Evolutionary conservation across 495 filamentous ascomycete genomes (phyloP).

Genomic region (Lasiosphaeria ovina): DNA sequence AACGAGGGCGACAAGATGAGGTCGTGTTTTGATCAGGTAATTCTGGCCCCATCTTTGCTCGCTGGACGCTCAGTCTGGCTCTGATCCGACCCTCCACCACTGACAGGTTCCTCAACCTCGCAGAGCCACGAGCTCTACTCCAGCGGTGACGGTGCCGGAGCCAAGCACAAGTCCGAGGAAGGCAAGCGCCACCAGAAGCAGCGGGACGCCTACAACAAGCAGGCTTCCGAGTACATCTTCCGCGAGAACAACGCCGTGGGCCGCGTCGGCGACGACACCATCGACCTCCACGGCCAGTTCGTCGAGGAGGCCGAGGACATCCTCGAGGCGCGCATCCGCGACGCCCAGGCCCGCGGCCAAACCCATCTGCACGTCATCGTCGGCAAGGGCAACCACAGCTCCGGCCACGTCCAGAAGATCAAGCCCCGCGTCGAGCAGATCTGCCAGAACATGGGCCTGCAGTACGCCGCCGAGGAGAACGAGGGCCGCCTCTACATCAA

Average conservation of each 20-base stretch:
- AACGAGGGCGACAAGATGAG: conserved; percentile 72
- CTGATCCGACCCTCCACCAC: not conserved
- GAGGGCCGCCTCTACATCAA: conserved; percentile 72
- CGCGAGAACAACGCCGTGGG: conserved; percentile 79
- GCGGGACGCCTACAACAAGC: conserved; percentile 79
- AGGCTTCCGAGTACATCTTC: conserved; percentile 93
- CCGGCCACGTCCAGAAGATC: conserved; percentile 77
- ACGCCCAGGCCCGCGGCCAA: conserved; percentile 68
- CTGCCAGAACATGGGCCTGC: conserved; percentile 75
- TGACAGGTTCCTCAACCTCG: not conserved
- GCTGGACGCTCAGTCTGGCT: not conserved
- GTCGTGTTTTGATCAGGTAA: conserved; percentile 70
- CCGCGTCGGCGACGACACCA: conserved; percentile 72
- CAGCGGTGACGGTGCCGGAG: conserved; percentile 71
- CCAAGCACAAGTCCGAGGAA: conserved; percentile 78
- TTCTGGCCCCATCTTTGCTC: not conserved
- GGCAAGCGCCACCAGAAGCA: conserved; percentile 76
- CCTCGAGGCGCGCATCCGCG: conserved; percentile 74
- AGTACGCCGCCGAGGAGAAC: conserved; percentile 83
- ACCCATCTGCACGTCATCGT: conserved; percentile 76
- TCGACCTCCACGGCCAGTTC: conserved; percentile 91
- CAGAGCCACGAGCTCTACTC: conserved; percentile 78
- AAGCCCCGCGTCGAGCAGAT: conserved; percentile 87
- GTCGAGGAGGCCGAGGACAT: conserved; percentile 93
- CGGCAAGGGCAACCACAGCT: conserved; percentile 88